These are phyloP conservation scores for Septoria linicola DNA, from an alignment of 2,329 filamentous ascomycete species.

Conservation along the genomic window DNA sequence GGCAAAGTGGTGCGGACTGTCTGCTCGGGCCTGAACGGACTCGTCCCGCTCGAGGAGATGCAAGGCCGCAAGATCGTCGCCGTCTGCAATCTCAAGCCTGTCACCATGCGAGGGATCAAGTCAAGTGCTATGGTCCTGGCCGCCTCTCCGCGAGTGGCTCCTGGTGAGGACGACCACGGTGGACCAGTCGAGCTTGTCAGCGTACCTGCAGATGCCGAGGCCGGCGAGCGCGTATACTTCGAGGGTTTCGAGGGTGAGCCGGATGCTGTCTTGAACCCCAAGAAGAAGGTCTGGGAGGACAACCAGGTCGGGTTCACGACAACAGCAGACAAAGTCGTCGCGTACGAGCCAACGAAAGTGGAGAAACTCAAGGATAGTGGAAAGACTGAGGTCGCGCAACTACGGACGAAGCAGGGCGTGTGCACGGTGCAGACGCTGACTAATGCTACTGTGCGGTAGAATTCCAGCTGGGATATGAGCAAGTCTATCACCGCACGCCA, in stretches of 20 bases:
- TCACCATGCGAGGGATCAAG: slow-evolving; percentile 94
- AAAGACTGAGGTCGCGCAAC: slow-evolving; percentile 56
- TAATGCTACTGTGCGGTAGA: slow-evolving; percentile 77
- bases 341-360: slow-evolving; percentile 76
- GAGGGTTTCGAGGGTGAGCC: slow-evolving; percentile 93
- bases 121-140: slow-evolving; percentile 89
- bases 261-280: slow-evolving; percentile 91
- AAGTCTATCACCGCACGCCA: background rate
- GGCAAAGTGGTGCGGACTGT: slow-evolving; percentile 91
- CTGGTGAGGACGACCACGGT: slow-evolving; percentile 81
- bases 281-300: slow-evolving; percentile 99
- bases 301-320: slow-evolving; percentile 97
- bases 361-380: slow-evolving; percentile 68
- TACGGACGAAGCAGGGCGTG: slow-evolving; percentile 76
- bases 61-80: slow-evolving; percentile 92
- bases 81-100: slow-evolving; percentile 97
- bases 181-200: slow-evolving; percentile 89
- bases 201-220: slow-evolving; percentile 73
- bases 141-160: slow-evolving; percentile 77
- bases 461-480: background rate
- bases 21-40: slow-evolving; percentile 92
- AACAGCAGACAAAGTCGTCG: slow-evolving; percentile 75
- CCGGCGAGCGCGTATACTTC: slow-evolving; percentile 87
- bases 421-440: slow-evolving; percentile 82
- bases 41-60: slow-evolving; percentile 93